These are phyloP conservation scores for Rubia balearica DNA, from an alignment of 305 asterid species.

Conservation along the genomic window DNA sequence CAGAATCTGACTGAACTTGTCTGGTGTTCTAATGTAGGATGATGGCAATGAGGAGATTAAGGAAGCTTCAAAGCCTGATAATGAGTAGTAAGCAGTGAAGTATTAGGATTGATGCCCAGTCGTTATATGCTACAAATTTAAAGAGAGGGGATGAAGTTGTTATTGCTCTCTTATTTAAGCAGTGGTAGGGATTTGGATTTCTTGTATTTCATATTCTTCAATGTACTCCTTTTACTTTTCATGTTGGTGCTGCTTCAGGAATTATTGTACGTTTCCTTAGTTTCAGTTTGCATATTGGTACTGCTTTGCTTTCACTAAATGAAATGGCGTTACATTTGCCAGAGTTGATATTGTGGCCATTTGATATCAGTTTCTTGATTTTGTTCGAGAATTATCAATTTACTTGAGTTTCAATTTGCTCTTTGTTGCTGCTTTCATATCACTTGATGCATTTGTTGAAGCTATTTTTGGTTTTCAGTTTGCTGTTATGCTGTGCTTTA, in stretches of 20 bases:
- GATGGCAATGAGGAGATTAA: conserved; percentile 50
- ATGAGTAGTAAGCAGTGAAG: conserved; percentile 30
- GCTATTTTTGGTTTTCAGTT: background rate
- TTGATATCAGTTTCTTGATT: background rate
- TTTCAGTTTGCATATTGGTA: background rate
- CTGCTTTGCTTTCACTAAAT: conserved; percentile 1
- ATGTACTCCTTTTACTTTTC: conserved; percentile 6
- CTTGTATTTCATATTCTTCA: conserved; percentile 1
- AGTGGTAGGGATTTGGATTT: conserved; percentile 10
- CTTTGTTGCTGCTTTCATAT: background rate
- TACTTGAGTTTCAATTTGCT: background rate
- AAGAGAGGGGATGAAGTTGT: conserved; percentile 8
- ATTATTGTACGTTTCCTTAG: conserved; percentile 3
- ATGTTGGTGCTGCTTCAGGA: conserved; percentile 8
- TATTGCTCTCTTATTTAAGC: conserved; percentile 10
- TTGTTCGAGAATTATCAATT: too few species aligned
- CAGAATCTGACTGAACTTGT: background rate
- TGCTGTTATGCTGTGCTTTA: too few species aligned
- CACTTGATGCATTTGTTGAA: background rate
- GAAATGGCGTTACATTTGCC: background rate
- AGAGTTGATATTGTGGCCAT: background rate
- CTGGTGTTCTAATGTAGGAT: conserved; percentile 30
- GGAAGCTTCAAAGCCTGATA: conserved; percentile 59
- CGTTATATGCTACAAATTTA: conserved; percentile 9
- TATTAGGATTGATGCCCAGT: conserved; percentile 12